These are phyloP conservation scores for Cryptosporidium canis DNA, from an alignment of 169 alveolate genomes.

Conservation along the genomic window DNA sequence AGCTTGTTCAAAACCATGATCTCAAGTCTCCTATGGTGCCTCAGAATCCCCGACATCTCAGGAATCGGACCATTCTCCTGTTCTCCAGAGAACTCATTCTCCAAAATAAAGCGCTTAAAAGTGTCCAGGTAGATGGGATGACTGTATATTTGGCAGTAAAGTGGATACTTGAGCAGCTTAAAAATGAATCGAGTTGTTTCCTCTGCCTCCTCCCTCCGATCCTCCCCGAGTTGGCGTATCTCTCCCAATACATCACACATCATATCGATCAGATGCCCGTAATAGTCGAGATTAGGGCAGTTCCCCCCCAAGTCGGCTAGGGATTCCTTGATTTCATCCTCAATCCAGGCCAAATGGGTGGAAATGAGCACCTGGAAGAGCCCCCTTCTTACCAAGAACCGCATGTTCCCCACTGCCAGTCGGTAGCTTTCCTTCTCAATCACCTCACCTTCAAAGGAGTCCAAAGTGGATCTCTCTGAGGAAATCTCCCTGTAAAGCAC, in stretches of 20 bases:
- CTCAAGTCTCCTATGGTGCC: neutral
- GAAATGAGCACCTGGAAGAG: neutral
- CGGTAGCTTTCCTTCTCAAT: neutral
- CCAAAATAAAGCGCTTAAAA: neutral
- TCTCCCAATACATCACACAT: neutral
- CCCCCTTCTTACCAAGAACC: neutral
- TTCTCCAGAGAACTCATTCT: neutral
- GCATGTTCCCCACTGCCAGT: neutral
- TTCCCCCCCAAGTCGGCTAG: neutral
- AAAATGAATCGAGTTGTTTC: neutral
- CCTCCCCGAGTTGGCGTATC: neutral
- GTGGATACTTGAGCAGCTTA: neutral
- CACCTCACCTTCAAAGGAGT: neutral
- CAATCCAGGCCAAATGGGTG: conserved; percentile 40
- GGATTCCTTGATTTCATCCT: conserved; percentile 7
- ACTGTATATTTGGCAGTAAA: neutral
- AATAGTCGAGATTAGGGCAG: neutral
- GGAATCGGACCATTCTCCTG: neutral
- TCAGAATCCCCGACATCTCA: neutral
- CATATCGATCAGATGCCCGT: neutral
- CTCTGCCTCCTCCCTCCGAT: neutral
- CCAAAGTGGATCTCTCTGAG: neutral
- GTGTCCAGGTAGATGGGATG: conserved; percentile 10
- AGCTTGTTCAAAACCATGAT: neutral
- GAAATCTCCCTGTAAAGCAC: neutral